Conservation (phyloP, 139 green algal genomes). For the Chlorella sp. region DNA sequence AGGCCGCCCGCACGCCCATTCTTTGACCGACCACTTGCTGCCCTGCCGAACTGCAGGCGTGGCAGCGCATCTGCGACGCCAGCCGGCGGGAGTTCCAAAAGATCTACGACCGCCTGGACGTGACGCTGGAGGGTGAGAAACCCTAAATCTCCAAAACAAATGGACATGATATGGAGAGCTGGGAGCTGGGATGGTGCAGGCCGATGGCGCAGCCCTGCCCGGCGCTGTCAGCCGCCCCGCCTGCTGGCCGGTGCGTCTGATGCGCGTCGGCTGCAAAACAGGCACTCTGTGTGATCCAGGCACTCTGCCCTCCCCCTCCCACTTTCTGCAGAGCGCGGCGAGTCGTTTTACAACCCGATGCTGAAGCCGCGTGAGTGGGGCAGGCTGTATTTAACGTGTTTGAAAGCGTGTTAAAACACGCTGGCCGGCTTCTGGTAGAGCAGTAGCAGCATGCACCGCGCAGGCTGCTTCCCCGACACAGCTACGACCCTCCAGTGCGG, state of each 20-base stretch:
- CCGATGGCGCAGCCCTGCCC: no score
- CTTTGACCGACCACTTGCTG: no score
- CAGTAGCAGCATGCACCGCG: no score
- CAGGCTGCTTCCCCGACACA: no score
- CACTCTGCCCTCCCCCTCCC: neutral
- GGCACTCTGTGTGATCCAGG: neutral
- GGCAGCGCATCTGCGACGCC: slow-evolving; percentile 93
- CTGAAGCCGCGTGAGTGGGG: slow-evolving; percentile 57
- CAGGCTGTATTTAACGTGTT: no score
- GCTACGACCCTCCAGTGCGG: no score
- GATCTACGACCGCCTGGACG: slow-evolving; percentile 87
- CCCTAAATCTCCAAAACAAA: neutral
- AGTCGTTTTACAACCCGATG: slow-evolving; percentile 97
- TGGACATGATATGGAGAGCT: no score
- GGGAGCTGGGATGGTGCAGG: no score
- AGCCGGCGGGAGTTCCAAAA: slow-evolving; percentile 88
- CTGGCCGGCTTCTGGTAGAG: no score
- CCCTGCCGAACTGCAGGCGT: slow-evolving; percentile 52
- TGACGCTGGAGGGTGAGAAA: slow-evolving; percentile 67
- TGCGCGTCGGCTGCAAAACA: no score
- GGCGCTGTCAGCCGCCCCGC: neutral
- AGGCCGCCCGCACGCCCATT: neutral
- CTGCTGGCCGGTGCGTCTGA: neutral
- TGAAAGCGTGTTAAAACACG: no score
- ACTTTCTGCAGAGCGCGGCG: slow-evolving; percentile 81